These are phyloP conservation scores for Talaromyces liani DNA, from an alignment of 495 filamentous ascomycete genomes.

Conservation along the genomic window DNA sequence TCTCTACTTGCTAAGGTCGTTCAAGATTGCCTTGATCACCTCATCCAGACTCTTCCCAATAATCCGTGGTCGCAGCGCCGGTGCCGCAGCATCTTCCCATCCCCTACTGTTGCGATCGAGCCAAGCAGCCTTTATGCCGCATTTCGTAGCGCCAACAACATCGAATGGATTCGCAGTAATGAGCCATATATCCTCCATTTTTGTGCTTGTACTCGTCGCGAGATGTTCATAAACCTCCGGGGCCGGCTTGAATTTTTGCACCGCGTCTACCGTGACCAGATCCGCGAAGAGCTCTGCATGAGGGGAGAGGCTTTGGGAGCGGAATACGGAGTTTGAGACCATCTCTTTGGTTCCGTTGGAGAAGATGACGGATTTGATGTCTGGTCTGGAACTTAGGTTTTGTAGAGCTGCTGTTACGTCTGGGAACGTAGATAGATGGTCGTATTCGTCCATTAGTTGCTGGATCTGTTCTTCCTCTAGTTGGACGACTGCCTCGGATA, in stretches of 20 bases:
- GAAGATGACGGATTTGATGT: conserved; percentile 56
- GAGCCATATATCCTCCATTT: conserved; percentile 56
- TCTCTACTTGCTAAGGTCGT: conserved; percentile 5
- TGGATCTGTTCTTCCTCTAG: conserved; percentile 35
- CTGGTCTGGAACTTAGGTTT: conserved; percentile 27
- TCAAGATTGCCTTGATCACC: conserved; percentile 18
- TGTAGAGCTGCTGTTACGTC: conserved; percentile 52
- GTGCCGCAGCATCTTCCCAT: conserved; percentile 30
- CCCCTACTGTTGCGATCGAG: conserved; percentile 50
- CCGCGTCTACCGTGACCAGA: conserved; percentile 54
- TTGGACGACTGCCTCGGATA: conserved; percentile 43
- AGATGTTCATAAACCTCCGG: conserved; percentile 57
- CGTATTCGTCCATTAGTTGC: conserved; percentile 57
- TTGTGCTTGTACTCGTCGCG: conserved; percentile 42
- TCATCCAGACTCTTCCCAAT: conserved; percentile 25
- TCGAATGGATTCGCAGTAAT: conserved; percentile 79
- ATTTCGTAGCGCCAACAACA: conserved; percentile 40
- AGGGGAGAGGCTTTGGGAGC: conserved; percentile 47
- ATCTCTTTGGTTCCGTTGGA: conserved; percentile 65
- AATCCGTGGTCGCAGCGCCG: conserved; percentile 21
- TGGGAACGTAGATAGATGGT: conserved; percentile 59
- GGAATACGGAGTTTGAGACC: conserved; percentile 51
- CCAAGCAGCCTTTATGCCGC: conserved; percentile 57
- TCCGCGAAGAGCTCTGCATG: conserved; percentile 43
- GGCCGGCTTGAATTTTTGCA: conserved; percentile 61